A percentile compares a stretch with the other conserved stretches of the same genome.
phyloP scores from a whole-genome alignment of 768 basidiomycete species.

The Punctularia strigosozonata region DNA sequence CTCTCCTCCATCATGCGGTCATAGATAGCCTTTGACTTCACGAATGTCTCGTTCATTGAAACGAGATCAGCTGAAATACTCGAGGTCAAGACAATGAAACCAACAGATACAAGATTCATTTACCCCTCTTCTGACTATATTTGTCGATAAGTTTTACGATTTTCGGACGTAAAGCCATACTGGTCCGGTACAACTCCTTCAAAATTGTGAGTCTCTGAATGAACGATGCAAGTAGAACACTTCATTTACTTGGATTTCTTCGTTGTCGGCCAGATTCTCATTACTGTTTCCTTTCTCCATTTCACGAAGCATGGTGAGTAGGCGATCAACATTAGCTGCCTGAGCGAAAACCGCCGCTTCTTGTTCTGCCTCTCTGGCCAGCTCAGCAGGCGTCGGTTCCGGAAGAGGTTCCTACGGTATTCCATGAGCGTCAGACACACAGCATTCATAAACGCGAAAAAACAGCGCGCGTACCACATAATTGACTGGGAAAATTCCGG shows the following conservation, averaged over 20 bases:
- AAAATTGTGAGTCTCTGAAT: conserved; percentile 4
- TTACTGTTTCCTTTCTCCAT: conserved; percentile 67
- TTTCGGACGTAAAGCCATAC: conserved; percentile 85
- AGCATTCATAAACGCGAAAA: background rate
- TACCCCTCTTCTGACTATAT: conserved; percentile 86
- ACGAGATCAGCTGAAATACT: conserved; percentile 68
- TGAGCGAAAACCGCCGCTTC: conserved; percentile 85
- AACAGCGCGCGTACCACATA: conserved; percentile 59
- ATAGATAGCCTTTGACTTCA: conserved; percentile 80
- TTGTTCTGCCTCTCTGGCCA: conserved; percentile 73
- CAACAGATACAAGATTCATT: conserved; percentile 4
- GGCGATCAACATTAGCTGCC: conserved; percentile 71
- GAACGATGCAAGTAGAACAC: background rate
- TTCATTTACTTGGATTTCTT: conserved; percentile 65
- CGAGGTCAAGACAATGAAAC: background rate
- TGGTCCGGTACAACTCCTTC: conserved; percentile 82
- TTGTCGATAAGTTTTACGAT: conserved; percentile 96
- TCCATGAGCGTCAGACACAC: conserved; percentile 1
- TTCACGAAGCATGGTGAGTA: conserved; percentile 61
- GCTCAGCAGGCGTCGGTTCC: conserved; percentile 65
- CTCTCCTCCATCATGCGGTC: conserved; percentile 92
- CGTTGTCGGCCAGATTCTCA: conserved; percentile 82
- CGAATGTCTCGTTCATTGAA: conserved; percentile 90
- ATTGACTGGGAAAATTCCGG: conserved; percentile 95
- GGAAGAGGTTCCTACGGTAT: conserved; percentile 63